Conservation (phyloP, 345 rosid genomes). For the Corchorus capsularis region DNA sequence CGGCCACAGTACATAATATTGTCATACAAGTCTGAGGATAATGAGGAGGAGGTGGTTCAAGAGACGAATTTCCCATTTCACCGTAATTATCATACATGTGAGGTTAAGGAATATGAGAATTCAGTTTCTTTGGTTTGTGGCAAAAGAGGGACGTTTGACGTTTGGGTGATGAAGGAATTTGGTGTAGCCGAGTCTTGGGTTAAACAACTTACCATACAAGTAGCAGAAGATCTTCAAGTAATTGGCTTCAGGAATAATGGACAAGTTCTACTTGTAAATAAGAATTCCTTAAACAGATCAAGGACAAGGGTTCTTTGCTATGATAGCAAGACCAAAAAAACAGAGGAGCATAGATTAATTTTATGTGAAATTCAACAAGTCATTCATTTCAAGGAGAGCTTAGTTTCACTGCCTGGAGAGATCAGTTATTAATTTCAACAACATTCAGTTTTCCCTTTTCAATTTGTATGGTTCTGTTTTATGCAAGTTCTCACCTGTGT, state of each 20-base stretch:
- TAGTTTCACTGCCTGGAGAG: too few relatives aligned
- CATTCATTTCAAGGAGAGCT: too few relatives aligned
- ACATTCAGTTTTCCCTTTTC: too few relatives aligned
- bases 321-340: too few relatives aligned
- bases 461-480: too few relatives aligned
- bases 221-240: neutral
- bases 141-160: neutral
- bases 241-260: neutral
- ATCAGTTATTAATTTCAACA: too few relatives aligned
- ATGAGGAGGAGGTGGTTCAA: neutral
- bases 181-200: neutral
- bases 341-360: too few relatives aligned
- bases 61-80: neutral
- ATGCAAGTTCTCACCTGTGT: too few relatives aligned
- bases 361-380: too few relatives aligned
- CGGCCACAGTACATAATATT: too few relatives aligned
- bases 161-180: constrained; percentile 5
- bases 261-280: neutral
- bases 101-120: neutral
- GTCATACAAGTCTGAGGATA: too few relatives aligned
- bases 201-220: neutral
- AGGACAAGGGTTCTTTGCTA: neutral
- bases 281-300: neutral
- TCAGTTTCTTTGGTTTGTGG: neutral
- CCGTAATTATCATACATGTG: neutral